Conservation (phyloP, 768 basidiomycete genomes). For the Tulasnella sp. region DNA sequence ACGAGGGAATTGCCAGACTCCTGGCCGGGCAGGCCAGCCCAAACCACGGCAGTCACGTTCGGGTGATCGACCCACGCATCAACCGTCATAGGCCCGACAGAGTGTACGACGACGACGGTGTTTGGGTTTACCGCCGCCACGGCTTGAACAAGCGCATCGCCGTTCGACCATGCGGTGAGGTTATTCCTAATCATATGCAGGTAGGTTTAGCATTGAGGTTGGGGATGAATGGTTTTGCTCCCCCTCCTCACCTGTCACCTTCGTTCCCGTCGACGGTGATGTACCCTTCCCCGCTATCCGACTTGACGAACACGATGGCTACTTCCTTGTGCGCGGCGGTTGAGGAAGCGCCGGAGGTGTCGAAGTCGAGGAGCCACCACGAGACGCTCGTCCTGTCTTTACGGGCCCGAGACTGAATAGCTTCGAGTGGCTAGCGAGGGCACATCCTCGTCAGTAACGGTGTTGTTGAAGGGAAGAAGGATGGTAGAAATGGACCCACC, state of each 20-base stretch:
- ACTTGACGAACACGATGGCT: constrained; percentile 69
- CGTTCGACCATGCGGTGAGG: constrained; percentile 62
- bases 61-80: constrained; percentile 29
- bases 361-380: constrained; percentile 61
- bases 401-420: constrained; percentile 63
- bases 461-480: neutral
- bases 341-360: constrained; percentile 40
- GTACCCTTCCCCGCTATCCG: constrained; percentile 77
- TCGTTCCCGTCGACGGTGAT: constrained; percentile 70
- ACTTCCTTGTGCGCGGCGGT: constrained; percentile 42
- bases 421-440: constrained; percentile 50
- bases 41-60: constrained; percentile 32
- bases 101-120: constrained; percentile 29
- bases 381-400: constrained; percentile 51
- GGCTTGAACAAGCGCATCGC: constrained; percentile 50
- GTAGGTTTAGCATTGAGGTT: neutral
- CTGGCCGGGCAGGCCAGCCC: constrained; percentile 57
- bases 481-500: constrained; percentile 36
- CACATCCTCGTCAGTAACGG: neutral
- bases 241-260: constrained; percentile 45
- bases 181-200: constrained; percentile 31
- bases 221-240: neutral
- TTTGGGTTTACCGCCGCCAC: constrained; percentile 55
- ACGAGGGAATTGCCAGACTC: constrained; percentile 62
- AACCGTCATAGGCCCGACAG: constrained; percentile 22